phyloP scores from a whole-genome alignment of 192 early-diverging fungal genomes.

The Rhizophagus clarus region DNA sequence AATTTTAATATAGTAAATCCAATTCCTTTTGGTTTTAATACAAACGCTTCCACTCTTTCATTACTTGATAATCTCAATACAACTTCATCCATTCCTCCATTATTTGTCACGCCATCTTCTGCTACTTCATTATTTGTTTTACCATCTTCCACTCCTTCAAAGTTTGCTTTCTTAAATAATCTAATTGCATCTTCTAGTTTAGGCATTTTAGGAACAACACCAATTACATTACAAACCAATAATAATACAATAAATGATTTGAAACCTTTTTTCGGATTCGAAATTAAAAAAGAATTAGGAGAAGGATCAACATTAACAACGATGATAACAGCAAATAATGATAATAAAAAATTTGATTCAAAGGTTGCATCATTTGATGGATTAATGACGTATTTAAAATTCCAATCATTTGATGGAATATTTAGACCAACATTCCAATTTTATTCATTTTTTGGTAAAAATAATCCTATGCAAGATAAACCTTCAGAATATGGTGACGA shows the following conservation, averaged over 20 bases:
- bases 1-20: background rate
- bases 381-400: slow-evolving; percentile 3
- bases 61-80: background rate
- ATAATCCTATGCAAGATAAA: background rate
- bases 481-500: background rate
- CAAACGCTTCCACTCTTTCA: background rate
- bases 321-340: no score
- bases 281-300: no score
- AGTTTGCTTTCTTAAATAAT: no score
- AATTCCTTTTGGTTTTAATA: background rate
- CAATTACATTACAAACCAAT: no score
- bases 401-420: slow-evolving; percentile 32
- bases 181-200: background rate
- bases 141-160: no score
- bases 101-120: no score
- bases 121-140: no score
- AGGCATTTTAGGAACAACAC: background rate
- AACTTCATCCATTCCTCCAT: no score
- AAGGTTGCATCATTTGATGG: background rate
- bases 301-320: no score
- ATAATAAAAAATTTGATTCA: background rate
- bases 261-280: no score
- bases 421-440: background rate
- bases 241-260: no score
- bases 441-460: slow-evolving; percentile 11